Evolutionary conservation across 352 stramenopile species (phyloP).

Genomic region (Thraustochytrium sp.): DNA sequence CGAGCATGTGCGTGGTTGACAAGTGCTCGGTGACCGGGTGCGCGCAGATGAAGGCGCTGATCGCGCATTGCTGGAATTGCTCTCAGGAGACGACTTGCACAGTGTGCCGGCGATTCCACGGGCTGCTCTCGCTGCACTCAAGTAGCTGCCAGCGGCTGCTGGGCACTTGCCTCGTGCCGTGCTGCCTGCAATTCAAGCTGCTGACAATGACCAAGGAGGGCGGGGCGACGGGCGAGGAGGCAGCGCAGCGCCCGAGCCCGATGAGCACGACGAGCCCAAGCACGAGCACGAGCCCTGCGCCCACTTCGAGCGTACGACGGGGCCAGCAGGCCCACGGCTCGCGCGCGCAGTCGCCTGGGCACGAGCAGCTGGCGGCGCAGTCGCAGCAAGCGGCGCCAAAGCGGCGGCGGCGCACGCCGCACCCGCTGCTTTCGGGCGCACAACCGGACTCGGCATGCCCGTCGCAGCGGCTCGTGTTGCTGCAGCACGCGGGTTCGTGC

Average conservation of each 20-base stretch:
- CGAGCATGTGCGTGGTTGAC: background rate
- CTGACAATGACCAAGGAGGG: background rate
- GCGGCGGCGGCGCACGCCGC: background rate
- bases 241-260: too few species aligned
- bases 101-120: background rate
- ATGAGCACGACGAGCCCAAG: background rate
- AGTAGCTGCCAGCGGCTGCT: background rate
- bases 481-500: slow-evolving; percentile 24
- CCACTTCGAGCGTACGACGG: background rate
- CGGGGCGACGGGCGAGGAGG: too few species aligned
- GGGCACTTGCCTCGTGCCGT: slow-evolving; percentile 11
- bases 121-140: slow-evolving; percentile 5
- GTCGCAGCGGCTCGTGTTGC: background rate
- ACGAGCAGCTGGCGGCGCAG: too few species aligned
- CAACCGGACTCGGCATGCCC: background rate
- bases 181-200: slow-evolving; percentile 30
- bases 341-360: too few species aligned
- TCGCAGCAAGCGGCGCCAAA: background rate
- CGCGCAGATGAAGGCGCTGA: slow-evolving; percentile 29
- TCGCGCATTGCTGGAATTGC: slow-evolving; percentile 4
- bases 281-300: background rate
- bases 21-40: background rate
- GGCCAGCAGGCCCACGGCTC: background rate
- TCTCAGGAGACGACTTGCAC: background rate
- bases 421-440: background rate